Base-by-base conservation (phyloP, 192 early-diverging fungal species). In the Coemansia javaensis region DNA sequence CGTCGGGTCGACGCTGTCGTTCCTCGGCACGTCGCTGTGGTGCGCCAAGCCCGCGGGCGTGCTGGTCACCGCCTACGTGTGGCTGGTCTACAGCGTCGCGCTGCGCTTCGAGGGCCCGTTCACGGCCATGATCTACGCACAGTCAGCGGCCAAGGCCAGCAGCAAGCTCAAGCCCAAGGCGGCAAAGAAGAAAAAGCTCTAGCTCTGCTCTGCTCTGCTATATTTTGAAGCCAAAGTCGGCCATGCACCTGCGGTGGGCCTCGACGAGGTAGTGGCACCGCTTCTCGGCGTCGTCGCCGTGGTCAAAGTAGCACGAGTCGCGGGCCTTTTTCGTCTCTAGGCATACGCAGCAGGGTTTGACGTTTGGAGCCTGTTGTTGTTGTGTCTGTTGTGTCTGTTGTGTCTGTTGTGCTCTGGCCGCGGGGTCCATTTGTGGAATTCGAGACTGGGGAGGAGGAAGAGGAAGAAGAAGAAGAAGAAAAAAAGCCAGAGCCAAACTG, bases 341-440 rank as follows among this genome's bases (percentile, higher is more conserved):
- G 59, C 94, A 98, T 15, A 90, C 90, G 63, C 94, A 98, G 79
- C 94, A 98, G 17, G 94, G 94, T 73, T 93, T 95, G 60, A 82
- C 27, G 20, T 46, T 46, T 3, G 15, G 20, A 7, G 6, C 16
- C 24, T 25, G 43, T 32, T 15, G 2, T 44, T 32, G 13, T n/a
- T 5, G 34, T 5, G 23, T 32, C 42, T 20, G 21, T 35, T 36
- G 51, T 39, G 24, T 43, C 32, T 40, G 24, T 44, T 34, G 30
- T 12, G 24, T 25, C 42, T 16, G 33, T 6, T 25, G 24, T 25
- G 24, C 24, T 6, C 6, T 6, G 24, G 3, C 3, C 24, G 24
- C 6, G 24, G 24, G 24, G 3, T 25, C 24, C 24, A 25, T 25
- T 25, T 6, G 24, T 25, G 24, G 24, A 25, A 2, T 2, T 2